Base-by-base conservation (phyloP, 208 protist species). In the Acanthamoeba castellanii region DNA sequence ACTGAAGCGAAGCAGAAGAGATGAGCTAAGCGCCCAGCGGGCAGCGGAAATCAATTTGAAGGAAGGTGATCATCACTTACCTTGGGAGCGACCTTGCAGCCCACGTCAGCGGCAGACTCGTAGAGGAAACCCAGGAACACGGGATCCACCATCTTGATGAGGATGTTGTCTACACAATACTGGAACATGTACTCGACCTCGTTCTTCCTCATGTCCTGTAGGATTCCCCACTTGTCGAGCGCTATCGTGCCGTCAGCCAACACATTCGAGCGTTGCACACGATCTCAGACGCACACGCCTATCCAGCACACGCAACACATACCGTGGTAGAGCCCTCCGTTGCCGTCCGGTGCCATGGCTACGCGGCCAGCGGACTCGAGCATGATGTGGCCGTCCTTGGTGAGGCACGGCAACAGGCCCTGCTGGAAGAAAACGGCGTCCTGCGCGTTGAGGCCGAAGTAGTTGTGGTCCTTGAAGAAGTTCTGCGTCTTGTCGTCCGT, bases 161-260 rank as follows among this genome's bases (percentile, higher is more conserved):
- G 96, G 22, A 99, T 96, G 96, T 99, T 99, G 97, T 99, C 99
- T 5, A 99, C 99, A 89, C 97, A 98, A 90, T 99, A 98, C 52
- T 99, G 98, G 93, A 99, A 98, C 13, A 99, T 95, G 76, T 99
- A 98, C 94, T 98, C 91, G 14, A 99, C 97, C 4, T 99, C 99
- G n/a, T 95, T 94, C 0, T 74, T 47, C 27, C 96, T 34, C 95
- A 99, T 97, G 57, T 98, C 95, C 18, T 97, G 95, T 27, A 99
- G 89, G 8, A 98, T 89, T 27, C 97, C 97, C 18, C 59, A 81
- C 20, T 94, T 95, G 0, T 68, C 37, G 0, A 99, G 76, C 30
- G 97, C 97, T 66, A 22, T 72, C 13, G 47, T 47, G 13, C 16
- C 50, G 50, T 55, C 50, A 55, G 50, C 7, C 50, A 55, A 55